A percentile compares a stretch with the other conserved stretches of the same genome.
Evolutionary conservation across 768 basidiomycete species (phyloP).

Genomic region (Krasilnikovozyma curviuscula): DNA sequence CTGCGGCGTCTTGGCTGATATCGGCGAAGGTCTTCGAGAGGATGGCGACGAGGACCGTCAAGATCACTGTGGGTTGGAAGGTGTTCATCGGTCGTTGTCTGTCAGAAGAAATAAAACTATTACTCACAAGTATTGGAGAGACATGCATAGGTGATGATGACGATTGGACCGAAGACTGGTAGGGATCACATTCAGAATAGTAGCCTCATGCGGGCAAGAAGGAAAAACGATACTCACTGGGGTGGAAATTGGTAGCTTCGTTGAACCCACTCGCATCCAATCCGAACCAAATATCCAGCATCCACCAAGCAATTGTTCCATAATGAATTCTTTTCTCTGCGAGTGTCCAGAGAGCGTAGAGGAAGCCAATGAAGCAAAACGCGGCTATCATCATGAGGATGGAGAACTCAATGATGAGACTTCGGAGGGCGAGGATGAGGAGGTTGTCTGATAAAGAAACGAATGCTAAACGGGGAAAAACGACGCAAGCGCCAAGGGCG

Average conservation of each 20-base stretch:
- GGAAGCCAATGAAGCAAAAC: slow-evolving; percentile 74
- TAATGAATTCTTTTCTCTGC: slow-evolving; percentile 27
- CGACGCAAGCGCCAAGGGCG: slow-evolving; percentile 68
- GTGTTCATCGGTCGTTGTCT: not conserved
- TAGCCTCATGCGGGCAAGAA: slow-evolving; percentile 7
- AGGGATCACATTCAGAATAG: slow-evolving; percentile 47
- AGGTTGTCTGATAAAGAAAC: slow-evolving; percentile 54
- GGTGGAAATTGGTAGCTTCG: slow-evolving; percentile 30
- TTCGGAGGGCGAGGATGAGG: slow-evolving; percentile 38
- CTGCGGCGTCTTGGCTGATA: slow-evolving; percentile 69
- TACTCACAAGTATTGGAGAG: not conserved
- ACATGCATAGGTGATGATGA: slow-evolving; percentile 30
- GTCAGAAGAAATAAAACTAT: not conserved
- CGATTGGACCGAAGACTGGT: slow-evolving; percentile 67
- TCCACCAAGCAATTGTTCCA: slow-evolving; percentile 64
- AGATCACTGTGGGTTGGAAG: slow-evolving; percentile 25
- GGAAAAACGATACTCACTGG: no score
- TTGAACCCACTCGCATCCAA: slow-evolving; percentile 78
- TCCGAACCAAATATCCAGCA: slow-evolving; percentile 81
- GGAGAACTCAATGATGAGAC: slow-evolving; percentile 78
- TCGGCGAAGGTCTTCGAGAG: slow-evolving; percentile 86
- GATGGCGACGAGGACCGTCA: slow-evolving; percentile 46
- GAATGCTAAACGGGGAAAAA: slow-evolving; percentile 82
- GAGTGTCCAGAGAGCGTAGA: slow-evolving; percentile 84
- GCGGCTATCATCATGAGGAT: slow-evolving; percentile 36